Evolutionary conservation across 225 moss, liverwort and hornwort genomes (phyloP), one percentile per base, ranked within the genome.

Genomic region (Asterella californica): DNA sequence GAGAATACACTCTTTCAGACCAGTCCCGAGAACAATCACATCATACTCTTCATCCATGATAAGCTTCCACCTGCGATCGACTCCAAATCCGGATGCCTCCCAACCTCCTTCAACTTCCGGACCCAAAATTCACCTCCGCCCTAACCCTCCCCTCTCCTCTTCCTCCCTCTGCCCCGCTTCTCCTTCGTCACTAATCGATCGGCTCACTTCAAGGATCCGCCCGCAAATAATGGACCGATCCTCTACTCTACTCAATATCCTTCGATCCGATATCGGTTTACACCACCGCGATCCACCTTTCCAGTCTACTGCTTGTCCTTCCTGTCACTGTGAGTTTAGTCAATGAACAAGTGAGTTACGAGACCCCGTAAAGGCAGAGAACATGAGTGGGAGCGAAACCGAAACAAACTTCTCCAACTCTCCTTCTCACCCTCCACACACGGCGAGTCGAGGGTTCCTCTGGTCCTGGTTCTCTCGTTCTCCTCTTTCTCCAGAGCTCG

Each of bases 1-100:
- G 72, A 95, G 90, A 79, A 91, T 90, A 77, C 90, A 89, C 87
- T 96, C 96, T 83, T 96, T 96, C 67, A 96, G 87, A 21, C 92
- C 92, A 45, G 96, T 96, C 75, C 96, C 96, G 46, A 96, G 91
- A 82, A 94, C 94, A 77, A 96, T 94, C 53, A 96, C 96, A 78
- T 93, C 93, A 64, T 90, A 95, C 85, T 96, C 96, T 85, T 92
- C 96, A 88, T 96, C 94, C 92, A 96, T 96, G 87, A 59, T 79
- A 25, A 54, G 66, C 25, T 54, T 68, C 78, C 37, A 54, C 47
- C 75, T 64, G 47, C 25, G 60, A 75, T 45, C 70, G 60, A 47
- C 33, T 69, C 34, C 69, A 53, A 70, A 53, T 79, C 33, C 68
- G n/a, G 45, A 77, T 62, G n/a, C 45, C 63, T 65, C 78, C 65